Evolutionary conservation across 164 flowering plant genomes (phyloP), one percentile per base, ranked within the genome.

Genomic region (Akebia trifoliata): DNA sequence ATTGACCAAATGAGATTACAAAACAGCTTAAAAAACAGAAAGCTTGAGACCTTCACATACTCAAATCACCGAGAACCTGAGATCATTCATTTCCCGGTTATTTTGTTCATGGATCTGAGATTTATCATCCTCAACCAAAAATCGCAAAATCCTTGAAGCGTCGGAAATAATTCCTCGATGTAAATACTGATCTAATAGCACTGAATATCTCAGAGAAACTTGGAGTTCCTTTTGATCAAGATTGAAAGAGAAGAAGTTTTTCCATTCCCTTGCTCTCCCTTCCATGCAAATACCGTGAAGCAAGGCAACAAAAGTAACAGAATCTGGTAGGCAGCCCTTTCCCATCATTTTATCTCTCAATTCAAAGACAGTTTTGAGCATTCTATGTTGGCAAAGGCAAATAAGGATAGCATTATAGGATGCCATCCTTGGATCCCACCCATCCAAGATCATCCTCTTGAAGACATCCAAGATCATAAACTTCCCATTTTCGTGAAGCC

Each of bases 181-280:
- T 4, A 72, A 38, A 51, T 67, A 73, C 21, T 74, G 61, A 42
- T 79, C 80, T 54, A 85, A 65, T 36, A 81, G 44, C 42, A 61
- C 35, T 22, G 80, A 81, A 57, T 85, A 90, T 57, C 68, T 75
- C 11, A 72, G 32, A 68, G 90, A 82, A 72, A 67, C 52, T 30
- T 73, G 54, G 38, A 82, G 77, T 37, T 83, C 80, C 40, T 56
- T 45, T 54, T 70, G 77, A 59, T 63, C 69, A 44, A 83, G 58
- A 61, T 65, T 56, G 61, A 58, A 72, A 20, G 78, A 47, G 5
- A 80, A 68, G 22, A 78, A 44, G 28, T 59, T 71, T 57, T 64
- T 76, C 92, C 92, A 81, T 36, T 82, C 85, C 12, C 68, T 61
- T 29, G 77, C 77, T 69, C 64, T 78, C 51, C 88, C 92, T 63